Evolutionary conservation across 257 asterid species (phyloP), one percentile per base, ranked within the genome.

Genomic region (Rhazya stricta): DNA sequence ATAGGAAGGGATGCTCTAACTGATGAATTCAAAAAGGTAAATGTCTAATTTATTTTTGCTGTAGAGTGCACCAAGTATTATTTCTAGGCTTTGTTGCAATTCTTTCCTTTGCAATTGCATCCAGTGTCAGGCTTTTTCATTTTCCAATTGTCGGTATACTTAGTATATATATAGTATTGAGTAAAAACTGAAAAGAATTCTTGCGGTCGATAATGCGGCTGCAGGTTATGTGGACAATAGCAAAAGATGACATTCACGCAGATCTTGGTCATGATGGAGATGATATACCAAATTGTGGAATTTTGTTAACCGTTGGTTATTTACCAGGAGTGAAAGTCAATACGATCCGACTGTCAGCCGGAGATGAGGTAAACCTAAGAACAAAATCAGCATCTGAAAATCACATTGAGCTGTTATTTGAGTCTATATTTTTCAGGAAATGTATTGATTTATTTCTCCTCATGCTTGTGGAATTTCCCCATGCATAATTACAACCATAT

Each of bases 221-320:
- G 62, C 82, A 91, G 96, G 82, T 89, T 72, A 86, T 83, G 72
- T 91, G 98, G 97, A 87, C 83, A 74, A 51, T 27, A 51, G 21
- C 58, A 51, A 70, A 78, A 74, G 73, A 82, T 18, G 89, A 77
- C 62, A 80, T 71, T 79, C 86, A 82, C 12, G 90, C 82, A 42
- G 76, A 60, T 69, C 7, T 23, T 69, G 82, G 23, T 71, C 81
- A 63, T 61, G 37, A 39, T 15, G 67, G 23, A 51, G 57, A 68
- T 50, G 81, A 54, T 67, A 36, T 67, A 76, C 81, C 43, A 51
- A 79, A 74, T 60, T 41, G 66, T 36, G 96, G 93, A 65, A 79
- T 94, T 71, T 67, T 85, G 71, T 67, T 94, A 83, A 91, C 91
- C 21, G 84, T 91, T 74, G 96, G 98, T 65, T 86, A 82, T 76